Evolutionary conservation across 2,329 filamentous ascomycete species (phyloP).

Genomic region (Tolypocladium endophyticum): DNA sequence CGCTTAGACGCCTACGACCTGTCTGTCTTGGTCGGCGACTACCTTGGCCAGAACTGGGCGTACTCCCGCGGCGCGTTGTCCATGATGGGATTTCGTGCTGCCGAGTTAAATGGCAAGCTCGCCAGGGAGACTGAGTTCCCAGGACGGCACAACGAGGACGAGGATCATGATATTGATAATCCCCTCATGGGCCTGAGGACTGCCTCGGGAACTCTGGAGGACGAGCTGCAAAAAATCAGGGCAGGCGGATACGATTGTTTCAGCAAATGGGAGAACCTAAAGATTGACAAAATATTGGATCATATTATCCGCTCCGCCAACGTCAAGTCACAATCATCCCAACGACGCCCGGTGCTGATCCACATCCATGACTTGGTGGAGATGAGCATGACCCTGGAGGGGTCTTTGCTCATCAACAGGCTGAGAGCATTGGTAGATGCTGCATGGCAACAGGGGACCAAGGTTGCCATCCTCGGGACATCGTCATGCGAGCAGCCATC

Average conservation of each 20-base stretch:
- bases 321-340: conserved; percentile 16
- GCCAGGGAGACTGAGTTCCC: conserved; percentile 33
- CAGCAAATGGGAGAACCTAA: conserved; percentile 49
- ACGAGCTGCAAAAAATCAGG: conserved; percentile 32
- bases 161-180: conserved; percentile 22
- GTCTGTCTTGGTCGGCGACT: conserved; percentile 57
- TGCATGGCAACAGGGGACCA: conserved; percentile 59
- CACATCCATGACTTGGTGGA: conserved; percentile 76
- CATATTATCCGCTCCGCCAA: conserved; percentile 41
- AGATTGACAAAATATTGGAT: conserved; percentile 47
- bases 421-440: conserved; percentile 63
- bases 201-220: conserved; percentile 21
- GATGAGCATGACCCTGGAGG: conserved; percentile 58
- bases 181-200: conserved; percentile 18
- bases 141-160: conserved; percentile 18
- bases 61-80: conserved; percentile 37
- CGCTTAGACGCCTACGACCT: conserved; percentile 60
- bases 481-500: conserved; percentile 45
- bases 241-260: conserved; percentile 26
- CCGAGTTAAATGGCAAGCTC: conserved; percentile 43
- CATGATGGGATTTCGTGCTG: conserved; percentile 44
- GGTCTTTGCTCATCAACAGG: conserved; percentile 56
- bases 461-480: conserved; percentile 72
- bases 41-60: conserved; percentile 52
- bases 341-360: conserved; percentile 51